These are phyloP conservation scores for Fusarium brachygibbosum DNA, from an alignment of 2,329 filamentous ascomycete genomes.

Conservation along the genomic window DNA sequence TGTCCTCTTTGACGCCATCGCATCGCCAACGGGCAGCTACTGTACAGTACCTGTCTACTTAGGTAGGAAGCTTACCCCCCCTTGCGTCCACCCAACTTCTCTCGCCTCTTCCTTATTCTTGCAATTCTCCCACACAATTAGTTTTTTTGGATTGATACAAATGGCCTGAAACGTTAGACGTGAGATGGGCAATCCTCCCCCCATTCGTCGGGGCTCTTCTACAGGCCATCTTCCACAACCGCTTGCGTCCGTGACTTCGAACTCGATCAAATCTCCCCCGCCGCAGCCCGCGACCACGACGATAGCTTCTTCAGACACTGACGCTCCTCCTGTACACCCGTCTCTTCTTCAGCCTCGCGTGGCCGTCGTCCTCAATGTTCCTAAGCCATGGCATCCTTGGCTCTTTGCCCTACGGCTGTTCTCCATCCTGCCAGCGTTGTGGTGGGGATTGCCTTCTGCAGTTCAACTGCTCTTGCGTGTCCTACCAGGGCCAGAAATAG, in stretches of 20 bases:
- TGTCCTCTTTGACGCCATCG: constrained; percentile 43
- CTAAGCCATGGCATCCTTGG: constrained; percentile 78
- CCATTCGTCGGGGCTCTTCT: constrained; percentile 46
- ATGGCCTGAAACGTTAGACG: constrained; percentile 47
- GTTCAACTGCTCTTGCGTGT: constrained; percentile 77
- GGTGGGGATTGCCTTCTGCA: constrained; percentile 78
- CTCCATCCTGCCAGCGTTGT: constrained; percentile 77
- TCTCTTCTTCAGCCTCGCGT: constrained; percentile 79
- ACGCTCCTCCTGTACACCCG: constrained; percentile 45
- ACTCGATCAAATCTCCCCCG: constrained; percentile 24
- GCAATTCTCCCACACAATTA: constrained; percentile 7
- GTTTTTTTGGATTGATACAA: constrained; percentile 19
- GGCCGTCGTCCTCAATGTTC: constrained; percentile 81
- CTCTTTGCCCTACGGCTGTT: constrained; percentile 79
- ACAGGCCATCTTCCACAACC: constrained; percentile 45
- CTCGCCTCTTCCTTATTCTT: constrained; percentile 2
- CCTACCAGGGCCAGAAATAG: constrained; percentile 57
- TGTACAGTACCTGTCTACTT: not conserved
- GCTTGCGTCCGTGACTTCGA: constrained; percentile 30
- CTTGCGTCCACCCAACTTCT: constrained; percentile 19
- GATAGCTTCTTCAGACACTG: constrained; percentile 16
- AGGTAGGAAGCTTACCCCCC: constrained; percentile 13
- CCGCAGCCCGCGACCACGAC: constrained; percentile 10
- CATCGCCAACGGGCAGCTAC: constrained; percentile 27
- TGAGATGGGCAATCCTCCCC: constrained; percentile 48